A percentile compares a stretch with the other conserved stretches of the same genome.
Conservation (phyloP, 495 filamentous ascomycete genomes). For the Usnea hakonensis region DNA sequence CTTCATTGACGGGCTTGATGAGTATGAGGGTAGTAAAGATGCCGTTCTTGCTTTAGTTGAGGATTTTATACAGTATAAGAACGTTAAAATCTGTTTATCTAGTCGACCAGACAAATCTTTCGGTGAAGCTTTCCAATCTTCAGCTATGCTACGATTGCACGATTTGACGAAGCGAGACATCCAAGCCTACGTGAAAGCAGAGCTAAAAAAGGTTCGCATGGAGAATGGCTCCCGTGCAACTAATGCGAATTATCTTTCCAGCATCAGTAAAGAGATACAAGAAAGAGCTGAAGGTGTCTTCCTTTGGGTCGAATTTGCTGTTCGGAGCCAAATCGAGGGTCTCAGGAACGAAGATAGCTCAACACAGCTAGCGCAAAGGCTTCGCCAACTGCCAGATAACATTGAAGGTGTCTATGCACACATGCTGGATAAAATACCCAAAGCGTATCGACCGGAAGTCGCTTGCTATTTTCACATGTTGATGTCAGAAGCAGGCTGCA, state of each 20-base stretch:
- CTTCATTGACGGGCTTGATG: slow-evolving; percentile 14
- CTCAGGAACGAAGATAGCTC: background rate
- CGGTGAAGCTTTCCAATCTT: background rate
- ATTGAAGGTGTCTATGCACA: background rate
- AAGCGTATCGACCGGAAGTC: background rate
- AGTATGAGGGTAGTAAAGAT: slow-evolving; percentile 8
- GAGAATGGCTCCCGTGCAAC: no score
- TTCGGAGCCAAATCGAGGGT: background rate
- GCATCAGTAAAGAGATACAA: no score
- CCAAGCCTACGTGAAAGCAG: background rate
- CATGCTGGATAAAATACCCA: background rate
- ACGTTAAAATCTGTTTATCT: slow-evolving; percentile 7
- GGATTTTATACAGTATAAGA: background rate
- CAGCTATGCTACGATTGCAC: slow-evolving; percentile 2
- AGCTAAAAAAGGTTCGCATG: no score
- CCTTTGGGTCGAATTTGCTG: slow-evolving; percentile 6
- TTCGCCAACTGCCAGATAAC: background rate
- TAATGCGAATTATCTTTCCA: no score
- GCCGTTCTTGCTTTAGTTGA: background rate
- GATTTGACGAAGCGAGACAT: slow-evolving; percentile 6
- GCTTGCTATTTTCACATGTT: background rate
- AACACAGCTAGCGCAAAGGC: background rate
- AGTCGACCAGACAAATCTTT: slow-evolving; percentile 11
- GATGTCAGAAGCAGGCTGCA: no score
- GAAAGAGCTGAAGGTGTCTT: slow-evolving; percentile 8